These are phyloP conservation scores for Miscanthus lutarioriparius DNA, from an alignment of 176 grass and related monocot genomes.

Conservation along the genomic window DNA sequence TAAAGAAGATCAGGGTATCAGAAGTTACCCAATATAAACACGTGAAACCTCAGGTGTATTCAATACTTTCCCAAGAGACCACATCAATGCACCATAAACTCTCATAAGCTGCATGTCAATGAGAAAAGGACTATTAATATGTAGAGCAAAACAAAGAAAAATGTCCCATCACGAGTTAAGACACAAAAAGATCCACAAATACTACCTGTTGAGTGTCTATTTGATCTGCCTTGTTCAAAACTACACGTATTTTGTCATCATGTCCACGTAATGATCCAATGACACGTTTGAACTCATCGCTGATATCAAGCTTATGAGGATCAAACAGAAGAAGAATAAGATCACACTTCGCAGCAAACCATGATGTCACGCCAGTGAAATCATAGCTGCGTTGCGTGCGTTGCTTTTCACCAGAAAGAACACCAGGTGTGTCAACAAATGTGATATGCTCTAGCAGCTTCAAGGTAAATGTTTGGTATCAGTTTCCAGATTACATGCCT, in stretches of 20 bases:
- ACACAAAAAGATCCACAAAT: neutral
- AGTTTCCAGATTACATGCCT: conserved; percentile 36
- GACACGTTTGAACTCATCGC: conserved; percentile 88
- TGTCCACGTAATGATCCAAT: conserved; percentile 83
- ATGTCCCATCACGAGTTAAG: conserved; percentile 16
- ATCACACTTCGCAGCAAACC: conserved; percentile 93
- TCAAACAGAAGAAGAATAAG: conserved; percentile 97
- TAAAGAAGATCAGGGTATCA: conserved; percentile 25
- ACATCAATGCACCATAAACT: conserved; percentile 98
- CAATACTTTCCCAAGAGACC: conserved; percentile 98
- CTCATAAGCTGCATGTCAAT: conserved; percentile 84
- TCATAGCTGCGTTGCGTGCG: conserved; percentile 81
- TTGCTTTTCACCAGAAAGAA: conserved; percentile 96
- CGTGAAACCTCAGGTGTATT: conserved; percentile 94
- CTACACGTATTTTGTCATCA: conserved; percentile 96
- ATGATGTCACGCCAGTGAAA: conserved; percentile 86
- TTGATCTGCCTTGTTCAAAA: conserved; percentile 95
- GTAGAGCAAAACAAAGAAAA: conserved; percentile 17
- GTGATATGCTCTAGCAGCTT: conserved; percentile 95
- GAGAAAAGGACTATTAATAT: conserved; percentile 19
- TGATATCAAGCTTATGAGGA: conserved; percentile 92
- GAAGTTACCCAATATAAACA: conserved; percentile 92
- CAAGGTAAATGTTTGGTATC: conserved; percentile 34
- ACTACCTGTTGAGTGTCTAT: conserved; percentile 89
- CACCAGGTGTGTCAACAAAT: conserved; percentile 95